These are phyloP conservation scores for Kurtzmaniella natalensis DNA, from an alignment of 1,139 yeast genomes.

Conservation along the genomic window DNA sequence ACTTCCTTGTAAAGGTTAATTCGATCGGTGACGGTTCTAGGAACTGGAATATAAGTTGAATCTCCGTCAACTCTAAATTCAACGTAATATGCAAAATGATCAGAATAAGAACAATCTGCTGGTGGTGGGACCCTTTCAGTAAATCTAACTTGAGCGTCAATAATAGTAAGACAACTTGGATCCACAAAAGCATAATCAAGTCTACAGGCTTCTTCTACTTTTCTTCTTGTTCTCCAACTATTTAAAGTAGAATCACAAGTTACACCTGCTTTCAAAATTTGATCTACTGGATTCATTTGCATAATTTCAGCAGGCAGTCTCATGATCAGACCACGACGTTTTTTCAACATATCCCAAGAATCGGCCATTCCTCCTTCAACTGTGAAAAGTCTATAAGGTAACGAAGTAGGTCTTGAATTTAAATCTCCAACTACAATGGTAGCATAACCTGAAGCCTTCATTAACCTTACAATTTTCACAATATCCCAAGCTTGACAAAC, in stretches of 20 bases:
- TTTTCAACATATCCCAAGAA: conserved; percentile 75
- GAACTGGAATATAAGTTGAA: neutral
- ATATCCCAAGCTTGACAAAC: conserved; percentile 98
- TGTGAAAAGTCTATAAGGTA: conserved; percentile 74
- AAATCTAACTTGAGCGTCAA: conserved; percentile 64
- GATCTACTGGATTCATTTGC: conserved; percentile 58
- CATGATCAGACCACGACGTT: conserved; percentile 13
- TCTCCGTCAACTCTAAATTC: conserved; percentile 27
- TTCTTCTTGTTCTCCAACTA: conserved; percentile 72
- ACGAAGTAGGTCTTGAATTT: conserved; percentile 81
- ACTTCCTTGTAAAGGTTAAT: conserved; percentile 53
- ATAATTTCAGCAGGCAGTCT: conserved; percentile 33
- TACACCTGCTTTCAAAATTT: conserved; percentile 68
- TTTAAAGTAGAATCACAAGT: conserved; percentile 87
- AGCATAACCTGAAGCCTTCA: conserved; percentile 73
- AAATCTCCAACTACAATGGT: conserved; percentile 91
- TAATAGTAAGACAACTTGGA: conserved; percentile 44
- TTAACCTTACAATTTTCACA: conserved; percentile 57
- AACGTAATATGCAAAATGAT: conserved; percentile 86
- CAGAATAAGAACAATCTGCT: conserved; percentile 71
- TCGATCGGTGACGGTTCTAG: conserved; percentile 14
- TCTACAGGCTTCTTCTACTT: conserved; percentile 76
- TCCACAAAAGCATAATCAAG: conserved; percentile 87
- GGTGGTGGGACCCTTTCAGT: conserved; percentile 59
- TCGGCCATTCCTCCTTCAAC: conserved; percentile 67